Evolutionary conservation across 495 filamentous ascomycete genomes (phyloP), one percentile per base, ranked within the genome.

Genomic region (Xylaria acuta): DNA sequence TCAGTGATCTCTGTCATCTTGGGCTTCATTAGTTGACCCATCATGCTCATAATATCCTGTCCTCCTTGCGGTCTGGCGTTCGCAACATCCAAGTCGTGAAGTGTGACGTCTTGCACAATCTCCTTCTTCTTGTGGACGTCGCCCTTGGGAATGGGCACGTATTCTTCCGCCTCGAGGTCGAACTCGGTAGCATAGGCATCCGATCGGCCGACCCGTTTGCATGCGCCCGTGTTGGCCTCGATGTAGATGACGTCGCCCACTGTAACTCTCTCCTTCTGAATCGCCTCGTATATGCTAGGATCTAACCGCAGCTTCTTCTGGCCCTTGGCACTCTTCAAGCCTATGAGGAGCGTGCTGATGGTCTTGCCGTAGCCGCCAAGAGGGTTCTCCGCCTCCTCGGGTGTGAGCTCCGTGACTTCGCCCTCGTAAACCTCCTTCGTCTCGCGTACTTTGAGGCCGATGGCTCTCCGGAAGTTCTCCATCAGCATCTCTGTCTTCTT

Each of bases 41-140:
- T 97, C 96, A 99, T 98, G 81, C 93, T 97, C 95, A 99, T 97
- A 69, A 99, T 95, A 80, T 99, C 96, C 84, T 99, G 96, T 68
- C 96, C 96, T 41, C 96, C 95, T 85, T 97, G 89, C 16, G 96
- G 97, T 70, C 95, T 87, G 14, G 96, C 93, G 76, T 99, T 99
- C 74, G 96, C 96, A 74, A 97, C 94, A 79, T 99, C 96, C 60
- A 99, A 84, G 75, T 99, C 96, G 77, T 99, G 96, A 69, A 99
- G 86, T 41, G 95, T 97, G 69, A 99, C 96, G 78, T 98, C 96
- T 80, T 99, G 96, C n/a, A 99, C 96, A 69, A 98, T 95, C 84
- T 99, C 96, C 86, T 99, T 99, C 89, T 98, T 97, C 87, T 98
- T 99, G 84, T 98, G 96, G 49, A 99, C 96, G 76, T 99, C 96